Evolutionary conservation across 2,329 filamentous ascomycete species (phyloP).

Genomic region (Xylaria sp.): DNA sequence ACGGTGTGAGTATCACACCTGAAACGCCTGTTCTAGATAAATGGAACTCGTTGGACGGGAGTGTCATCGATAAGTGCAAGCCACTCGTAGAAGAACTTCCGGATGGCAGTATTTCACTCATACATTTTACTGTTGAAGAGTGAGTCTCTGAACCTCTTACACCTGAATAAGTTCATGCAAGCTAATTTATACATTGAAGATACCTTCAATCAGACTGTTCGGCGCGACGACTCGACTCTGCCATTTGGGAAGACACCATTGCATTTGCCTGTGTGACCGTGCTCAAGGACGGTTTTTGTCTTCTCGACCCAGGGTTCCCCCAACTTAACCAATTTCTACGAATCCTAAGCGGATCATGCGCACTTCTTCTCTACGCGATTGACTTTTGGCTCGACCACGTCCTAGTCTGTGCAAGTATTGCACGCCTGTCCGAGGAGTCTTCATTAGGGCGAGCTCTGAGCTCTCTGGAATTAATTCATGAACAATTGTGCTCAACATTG

Average conservation of each 20-base stretch:
- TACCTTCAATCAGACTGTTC: neutral
- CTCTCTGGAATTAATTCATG: slow-evolving; percentile 6
- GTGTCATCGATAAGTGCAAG: slow-evolving; percentile 10
- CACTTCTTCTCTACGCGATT: slow-evolving; percentile 9
- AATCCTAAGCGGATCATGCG: slow-evolving; percentile 10
- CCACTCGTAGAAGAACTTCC: slow-evolving; percentile 16
- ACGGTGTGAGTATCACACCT: neutral
- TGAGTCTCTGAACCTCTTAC: neutral
- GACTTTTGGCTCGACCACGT: slow-evolving; percentile 18
- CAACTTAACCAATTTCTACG: neutral
- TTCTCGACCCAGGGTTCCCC: slow-evolving; percentile 5
- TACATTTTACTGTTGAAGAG: slow-evolving; percentile 16
- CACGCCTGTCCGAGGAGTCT: neutral
- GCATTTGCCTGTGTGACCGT: slow-evolving; percentile 9
- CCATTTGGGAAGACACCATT: neutral
- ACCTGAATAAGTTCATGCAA: neutral
- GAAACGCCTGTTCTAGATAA: neutral
- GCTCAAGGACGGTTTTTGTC: slow-evolving; percentile 7
- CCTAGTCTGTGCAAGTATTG: neutral
- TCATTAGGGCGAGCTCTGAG: neutral
- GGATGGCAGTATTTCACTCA: neutral
- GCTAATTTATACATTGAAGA: neutral
- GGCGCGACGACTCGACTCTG: neutral
- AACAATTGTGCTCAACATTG: neutral
- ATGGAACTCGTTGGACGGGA: slow-evolving; percentile 1